These are phyloP conservation scores for Kokia cookei DNA, from an alignment of 441 rosid genomes.

Conservation along the genomic window DNA sequence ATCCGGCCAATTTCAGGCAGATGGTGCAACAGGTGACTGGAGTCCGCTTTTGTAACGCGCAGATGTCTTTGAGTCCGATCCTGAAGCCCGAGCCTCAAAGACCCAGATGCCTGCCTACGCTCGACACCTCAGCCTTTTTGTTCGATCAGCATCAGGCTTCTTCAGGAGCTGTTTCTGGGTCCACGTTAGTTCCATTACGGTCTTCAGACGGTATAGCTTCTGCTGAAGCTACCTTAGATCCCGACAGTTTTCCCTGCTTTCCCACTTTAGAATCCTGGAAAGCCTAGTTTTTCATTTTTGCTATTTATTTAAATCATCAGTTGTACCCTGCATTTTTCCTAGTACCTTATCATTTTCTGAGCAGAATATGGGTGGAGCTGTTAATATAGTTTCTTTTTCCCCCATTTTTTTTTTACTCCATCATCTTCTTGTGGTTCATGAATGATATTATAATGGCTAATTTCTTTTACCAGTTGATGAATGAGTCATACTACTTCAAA, in stretches of 20 bases:
- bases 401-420: neutral
- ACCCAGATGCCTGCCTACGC: slow-evolving; percentile 48
- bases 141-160: slow-evolving; percentile 34
- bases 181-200: neutral
- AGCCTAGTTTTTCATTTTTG: neutral
- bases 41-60: slow-evolving; percentile 16
- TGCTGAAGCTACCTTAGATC: neutral
- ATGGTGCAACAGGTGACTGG: slow-evolving; percentile 65
- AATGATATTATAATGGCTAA: too few relatives aligned
- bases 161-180: neutral
- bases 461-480: too few relatives aligned
- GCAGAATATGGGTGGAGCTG: neutral
- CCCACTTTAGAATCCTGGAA: neutral
- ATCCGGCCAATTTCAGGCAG: slow-evolving; percentile 79
- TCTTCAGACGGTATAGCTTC: neutral
- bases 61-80: slow-evolving; percentile 20
- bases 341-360: neutral
- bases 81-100: slow-evolving; percentile 62
- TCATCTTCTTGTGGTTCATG: neutral
- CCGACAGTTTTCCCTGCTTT: neutral
- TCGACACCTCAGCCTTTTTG: slow-evolving; percentile 39
- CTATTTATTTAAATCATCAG: neutral
- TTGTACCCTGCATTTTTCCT: neutral
- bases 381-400: neutral
- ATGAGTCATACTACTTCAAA: too few relatives aligned